Percentiles rank a stretch among this genome's conserved stretches.
These are phyloP conservation scores for Colletotrichum sp. DNA, from an alignment of 2,329 filamentous ascomycete species.

Conservation along the genomic window DNA sequence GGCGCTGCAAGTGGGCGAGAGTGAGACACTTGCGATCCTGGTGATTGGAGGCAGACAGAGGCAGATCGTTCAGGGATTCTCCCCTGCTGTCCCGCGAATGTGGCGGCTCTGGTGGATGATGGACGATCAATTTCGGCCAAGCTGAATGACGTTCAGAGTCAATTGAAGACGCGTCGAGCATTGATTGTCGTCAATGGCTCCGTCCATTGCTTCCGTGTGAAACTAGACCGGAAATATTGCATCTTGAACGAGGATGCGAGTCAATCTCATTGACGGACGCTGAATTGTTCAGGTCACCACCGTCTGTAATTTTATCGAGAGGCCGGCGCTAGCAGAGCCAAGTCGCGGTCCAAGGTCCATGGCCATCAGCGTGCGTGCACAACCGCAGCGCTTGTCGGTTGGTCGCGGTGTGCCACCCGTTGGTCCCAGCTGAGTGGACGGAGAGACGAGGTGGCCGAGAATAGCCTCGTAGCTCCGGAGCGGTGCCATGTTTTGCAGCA, in stretches of 20 bases:
- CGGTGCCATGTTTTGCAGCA: background rate
- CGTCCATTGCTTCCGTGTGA: background rate
- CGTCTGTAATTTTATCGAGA: background rate
- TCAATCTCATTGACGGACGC: background rate
- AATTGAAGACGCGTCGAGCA: background rate
- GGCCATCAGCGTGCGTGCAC: background rate
- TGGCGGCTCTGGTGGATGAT: constrained; percentile 3
- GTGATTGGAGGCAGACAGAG: constrained; percentile 7
- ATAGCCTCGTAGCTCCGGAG: background rate
- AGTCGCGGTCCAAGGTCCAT: background rate
- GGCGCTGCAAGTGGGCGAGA: background rate
- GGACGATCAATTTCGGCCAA: background rate
- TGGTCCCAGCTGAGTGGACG: background rate
- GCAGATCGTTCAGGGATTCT: constrained; percentile 17
- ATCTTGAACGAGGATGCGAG: background rate
- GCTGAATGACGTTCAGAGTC: background rate
- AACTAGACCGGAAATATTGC: background rate
- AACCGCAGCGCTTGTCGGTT: background rate
- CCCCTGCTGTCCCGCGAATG: background rate
- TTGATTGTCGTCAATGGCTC: background rate
- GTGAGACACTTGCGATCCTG: background rate
- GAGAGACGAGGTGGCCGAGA: background rate
- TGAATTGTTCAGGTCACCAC: background rate
- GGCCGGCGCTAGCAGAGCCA: background rate
- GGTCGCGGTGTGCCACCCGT: background rate